A percentile compares a stretch with the other conserved stretches of the same genome.
Evolutionary conservation across 176 grass and related monocot species (phyloP).

Genomic region (Triticum aestivum): DNA sequence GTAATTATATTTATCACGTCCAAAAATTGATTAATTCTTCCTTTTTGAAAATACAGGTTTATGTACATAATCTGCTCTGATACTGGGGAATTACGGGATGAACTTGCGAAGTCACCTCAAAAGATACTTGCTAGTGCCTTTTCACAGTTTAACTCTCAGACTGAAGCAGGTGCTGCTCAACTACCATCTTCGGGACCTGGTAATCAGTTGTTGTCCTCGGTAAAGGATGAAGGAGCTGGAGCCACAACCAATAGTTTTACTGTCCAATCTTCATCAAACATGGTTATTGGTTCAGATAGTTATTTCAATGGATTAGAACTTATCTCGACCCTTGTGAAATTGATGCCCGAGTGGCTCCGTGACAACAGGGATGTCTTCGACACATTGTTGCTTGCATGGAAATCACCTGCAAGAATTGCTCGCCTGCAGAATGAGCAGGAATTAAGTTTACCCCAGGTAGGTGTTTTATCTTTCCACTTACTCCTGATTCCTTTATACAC

Average conservation of each 20-base stretch:
- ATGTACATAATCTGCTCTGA: slow-evolving; percentile 99
- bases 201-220: slow-evolving; percentile 51
- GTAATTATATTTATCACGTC: background rate
- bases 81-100: slow-evolving; percentile 77
- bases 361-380: slow-evolving; percentile 87
- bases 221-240: slow-evolving; percentile 67
- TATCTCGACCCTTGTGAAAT: slow-evolving; percentile 84
- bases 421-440: slow-evolving; percentile 91
- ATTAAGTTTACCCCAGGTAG: slow-evolving; percentile 85
- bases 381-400: slow-evolving; percentile 86
- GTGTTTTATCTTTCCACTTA: slow-evolving; percentile 12
- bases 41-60: slow-evolving; percentile 65
- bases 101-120: slow-evolving; percentile 86
- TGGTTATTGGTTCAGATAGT: slow-evolving; percentile 60
- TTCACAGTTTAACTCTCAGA: slow-evolving; percentile 65
- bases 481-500: slow-evolving; percentile 9
- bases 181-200: slow-evolving; percentile 42
- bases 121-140: slow-evolving; percentile 97
- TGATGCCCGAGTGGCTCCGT: slow-evolving; percentile 94
- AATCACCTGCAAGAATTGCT: slow-evolving; percentile 84
- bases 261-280: slow-evolving; percentile 50
- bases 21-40: slow-evolving; percentile 7
- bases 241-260: slow-evolving; percentile 58
- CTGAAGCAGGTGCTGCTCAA: slow-evolving; percentile 56
- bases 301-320: slow-evolving; percentile 97